phyloP scores from a whole-genome alignment of 1,284 basidiomycete genomes.

The Austropuccinia psidii region DNA sequence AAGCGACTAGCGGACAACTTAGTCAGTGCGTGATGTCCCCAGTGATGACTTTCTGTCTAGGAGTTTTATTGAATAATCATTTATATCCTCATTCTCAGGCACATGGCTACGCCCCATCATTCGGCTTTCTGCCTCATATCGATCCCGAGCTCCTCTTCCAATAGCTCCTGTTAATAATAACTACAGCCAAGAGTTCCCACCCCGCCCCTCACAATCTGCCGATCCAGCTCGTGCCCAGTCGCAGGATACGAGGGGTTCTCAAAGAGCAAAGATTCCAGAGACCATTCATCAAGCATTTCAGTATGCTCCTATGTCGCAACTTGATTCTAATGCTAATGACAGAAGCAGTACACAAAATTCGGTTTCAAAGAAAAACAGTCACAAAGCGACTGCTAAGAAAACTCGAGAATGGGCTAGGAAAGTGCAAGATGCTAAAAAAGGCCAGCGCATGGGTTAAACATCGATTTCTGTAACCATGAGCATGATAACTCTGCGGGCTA shows the following conservation, averaged over 20 bases:
- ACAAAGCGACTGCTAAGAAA: constrained; percentile 33
- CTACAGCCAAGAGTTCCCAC: background rate
- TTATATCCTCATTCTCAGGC: background rate
- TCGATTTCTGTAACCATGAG: too few species aligned
- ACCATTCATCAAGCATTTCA: constrained; percentile 29
- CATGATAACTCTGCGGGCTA: too few species aligned
- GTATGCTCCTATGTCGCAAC: background rate
- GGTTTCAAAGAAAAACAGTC: constrained; percentile 21
- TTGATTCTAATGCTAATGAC: background rate
- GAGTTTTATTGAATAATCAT: background rate
- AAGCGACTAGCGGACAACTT: constrained; percentile 73
- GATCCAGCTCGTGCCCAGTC: background rate
- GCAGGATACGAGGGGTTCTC: background rate
- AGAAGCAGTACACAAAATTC: constrained; percentile 3
- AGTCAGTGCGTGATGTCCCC: constrained; percentile 59
- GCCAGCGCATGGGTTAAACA: constrained; percentile 19
- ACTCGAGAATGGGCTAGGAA: constrained; percentile 32
- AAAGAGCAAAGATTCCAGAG: constrained; percentile 21
- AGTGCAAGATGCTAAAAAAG: constrained; percentile 20
- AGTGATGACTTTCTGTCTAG: background rate
- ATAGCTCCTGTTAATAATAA: background rate
- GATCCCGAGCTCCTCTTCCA: constrained; percentile 54
- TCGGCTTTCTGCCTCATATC: constrained; percentile 75
- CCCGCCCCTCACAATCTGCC: background rate
- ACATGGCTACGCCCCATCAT: constrained; percentile 76